A percentile compares a stretch with the other conserved stretches of the same genome.
phyloP scores from a whole-genome alignment of 2,329 filamentous ascomycete genomes.

The Aschersonia sp. region DNA sequence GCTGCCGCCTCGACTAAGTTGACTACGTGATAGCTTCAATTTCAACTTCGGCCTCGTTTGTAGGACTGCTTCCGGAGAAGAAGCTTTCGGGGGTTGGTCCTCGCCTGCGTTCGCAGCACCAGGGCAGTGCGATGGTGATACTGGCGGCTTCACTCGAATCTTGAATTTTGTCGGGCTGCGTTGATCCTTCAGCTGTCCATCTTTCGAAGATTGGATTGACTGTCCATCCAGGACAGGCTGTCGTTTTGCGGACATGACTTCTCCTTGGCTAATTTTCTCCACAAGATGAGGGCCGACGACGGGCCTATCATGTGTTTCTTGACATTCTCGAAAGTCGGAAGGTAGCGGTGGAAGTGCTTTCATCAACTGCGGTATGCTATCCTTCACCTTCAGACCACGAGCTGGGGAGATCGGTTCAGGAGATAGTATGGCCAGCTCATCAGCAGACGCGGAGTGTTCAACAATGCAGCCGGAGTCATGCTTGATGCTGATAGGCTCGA shows the following conservation, averaged over 20 bases:
- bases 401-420: slow-evolving; percentile 34
- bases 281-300: neutral
- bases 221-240: too few species aligned
- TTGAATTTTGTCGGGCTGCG: slow-evolving; percentile 12
- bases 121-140: slow-evolving; percentile 3
- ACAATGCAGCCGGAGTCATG: slow-evolving; percentile 2
- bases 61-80: neutral
- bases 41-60: slow-evolving; percentile 14
- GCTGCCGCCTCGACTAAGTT: slow-evolving; percentile 9
- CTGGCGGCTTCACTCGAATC: slow-evolving; percentile 12
- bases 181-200: neutral
- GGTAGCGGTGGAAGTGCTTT: slow-evolving; percentile 35
- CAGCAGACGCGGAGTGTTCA: slow-evolving; percentile 2
- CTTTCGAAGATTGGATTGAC: neutral
- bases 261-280: too few species aligned
- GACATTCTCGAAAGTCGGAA: slow-evolving; percentile 8
- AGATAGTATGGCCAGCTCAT: slow-evolving; percentile 21
- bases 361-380: slow-evolving; percentile 36
- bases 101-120: neutral
- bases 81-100: neutral
- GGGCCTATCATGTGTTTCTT: neutral
- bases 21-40: slow-evolving; percentile 17
- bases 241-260: neutral
- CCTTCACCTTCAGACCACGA: slow-evolving; percentile 28
- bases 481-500: slow-evolving; percentile 4